Evolutionary conservation across 768 basidiomycete genomes (phyloP).

Genomic region (Agrocybe pediades): DNA sequence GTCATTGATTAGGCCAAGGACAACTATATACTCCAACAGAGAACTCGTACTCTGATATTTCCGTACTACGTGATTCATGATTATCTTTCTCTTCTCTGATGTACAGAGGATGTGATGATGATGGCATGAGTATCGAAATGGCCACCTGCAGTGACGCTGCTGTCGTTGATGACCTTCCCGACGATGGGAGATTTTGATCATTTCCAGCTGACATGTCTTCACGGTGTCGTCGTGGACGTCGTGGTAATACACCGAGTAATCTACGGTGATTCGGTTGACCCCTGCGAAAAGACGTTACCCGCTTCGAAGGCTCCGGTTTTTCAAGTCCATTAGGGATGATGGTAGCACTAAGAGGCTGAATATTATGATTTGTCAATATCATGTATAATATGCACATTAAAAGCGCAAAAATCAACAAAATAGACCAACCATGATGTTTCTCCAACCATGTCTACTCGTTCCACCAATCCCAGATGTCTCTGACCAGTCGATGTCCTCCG

Average conservation of each 20-base stretch:
- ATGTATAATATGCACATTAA: background rate
- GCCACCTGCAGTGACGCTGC: conserved; percentile 33
- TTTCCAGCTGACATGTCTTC: conserved; percentile 3
- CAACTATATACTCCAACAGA: conserved; percentile 37
- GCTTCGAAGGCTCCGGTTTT: background rate
- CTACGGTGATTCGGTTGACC: conserved; percentile 2
- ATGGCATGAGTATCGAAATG: conserved; percentile 45
- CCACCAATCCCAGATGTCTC: conserved; percentile 11
- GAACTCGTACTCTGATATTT: conserved; percentile 29
- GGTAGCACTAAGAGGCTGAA: conserved; percentile 20
- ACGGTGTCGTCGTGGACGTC: background rate
- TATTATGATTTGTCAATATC: no score
- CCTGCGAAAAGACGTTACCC: background rate
- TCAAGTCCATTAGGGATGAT: conserved; percentile 10
- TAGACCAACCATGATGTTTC: conserved; percentile 37
- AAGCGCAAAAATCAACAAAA: background rate
- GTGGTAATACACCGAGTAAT: background rate
- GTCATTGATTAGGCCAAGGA: conserved; percentile 26
- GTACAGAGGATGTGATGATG: conserved; percentile 19
- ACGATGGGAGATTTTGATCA: background rate
- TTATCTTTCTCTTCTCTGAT: conserved; percentile 9
- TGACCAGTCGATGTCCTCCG: conserved; percentile 9
- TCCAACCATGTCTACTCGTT: conserved; percentile 34
- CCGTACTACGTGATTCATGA: conserved; percentile 11
- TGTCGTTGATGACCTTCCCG: conserved; percentile 10